Percentiles rank a stretch among this genome's conserved stretches.
Conservation (phyloP, 2,329 filamentous ascomycete genomes). For the Ampelomyces quisqualis region DNA sequence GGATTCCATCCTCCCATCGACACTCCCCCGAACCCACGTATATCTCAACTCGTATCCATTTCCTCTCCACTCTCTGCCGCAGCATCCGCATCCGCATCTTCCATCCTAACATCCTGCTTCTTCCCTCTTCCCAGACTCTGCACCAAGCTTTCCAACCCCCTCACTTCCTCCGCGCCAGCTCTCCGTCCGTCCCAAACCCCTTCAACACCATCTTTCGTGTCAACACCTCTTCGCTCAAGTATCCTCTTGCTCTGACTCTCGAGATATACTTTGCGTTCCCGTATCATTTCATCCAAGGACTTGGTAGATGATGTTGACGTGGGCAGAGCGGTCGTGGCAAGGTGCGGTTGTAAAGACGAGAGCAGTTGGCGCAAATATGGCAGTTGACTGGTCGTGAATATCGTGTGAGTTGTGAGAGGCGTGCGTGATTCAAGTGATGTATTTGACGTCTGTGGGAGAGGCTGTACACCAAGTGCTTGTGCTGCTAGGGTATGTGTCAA, state of each 20-base stretch:
- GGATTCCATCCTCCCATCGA: neutral
- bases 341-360: slow-evolving; percentile 64
- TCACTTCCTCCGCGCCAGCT: slow-evolving; percentile 31
- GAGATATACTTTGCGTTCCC: slow-evolving; percentile 77
- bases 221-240: slow-evolving; percentile 70
- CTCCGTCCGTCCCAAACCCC: slow-evolving; percentile 29
- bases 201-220: slow-evolving; percentile 47
- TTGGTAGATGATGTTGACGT: slow-evolving; percentile 12
- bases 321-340: slow-evolving; percentile 48
- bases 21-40: neutral
- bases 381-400: slow-evolving; percentile 80
- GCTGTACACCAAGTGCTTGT: slow-evolving; percentile 48
- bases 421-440: slow-evolving; percentile 40
- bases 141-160: slow-evolving; percentile 34
- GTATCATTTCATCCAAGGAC: slow-evolving; percentile 53
- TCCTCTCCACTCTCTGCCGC: slow-evolving; percentile 17
- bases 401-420: slow-evolving; percentile 67
- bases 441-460: slow-evolving; percentile 30
- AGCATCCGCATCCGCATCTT: slow-evolving; percentile 1
- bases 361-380: slow-evolving; percentile 74
- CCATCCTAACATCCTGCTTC: neutral
- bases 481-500: slow-evolving; percentile 54
- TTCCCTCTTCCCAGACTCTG: slow-evolving; percentile 12
- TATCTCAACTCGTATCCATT: slow-evolving; percentile 27
- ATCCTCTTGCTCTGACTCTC: slow-evolving; percentile 76